Conservation (phyloP, 495 filamentous ascomycete species). For the Annulohypoxylon stygium region DNA sequence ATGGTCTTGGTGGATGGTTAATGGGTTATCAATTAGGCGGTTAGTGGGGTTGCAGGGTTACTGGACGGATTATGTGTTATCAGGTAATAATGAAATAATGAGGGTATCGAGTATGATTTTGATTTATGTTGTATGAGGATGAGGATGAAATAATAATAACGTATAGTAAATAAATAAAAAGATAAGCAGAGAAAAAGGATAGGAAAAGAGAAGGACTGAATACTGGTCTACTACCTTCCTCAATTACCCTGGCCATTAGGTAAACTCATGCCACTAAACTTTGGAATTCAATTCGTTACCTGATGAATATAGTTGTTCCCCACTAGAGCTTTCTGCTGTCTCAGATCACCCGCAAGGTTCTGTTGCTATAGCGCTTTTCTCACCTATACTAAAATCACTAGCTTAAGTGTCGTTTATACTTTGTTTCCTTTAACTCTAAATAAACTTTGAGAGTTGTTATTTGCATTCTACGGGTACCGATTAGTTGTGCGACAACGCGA, state of each 20-base stretch:
- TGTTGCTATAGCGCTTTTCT: background rate
- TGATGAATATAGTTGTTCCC: slow-evolving; percentile 3
- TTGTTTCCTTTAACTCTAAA: background rate
- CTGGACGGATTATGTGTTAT: background rate
- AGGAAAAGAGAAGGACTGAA: background rate
- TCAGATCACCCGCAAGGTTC: background rate
- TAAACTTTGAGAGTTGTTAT: background rate
- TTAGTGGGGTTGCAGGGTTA: slow-evolving; percentile 20
- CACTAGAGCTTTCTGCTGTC: slow-evolving; percentile 9
- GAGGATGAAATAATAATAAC: background rate
- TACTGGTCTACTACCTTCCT: background rate
- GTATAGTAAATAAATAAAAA: background rate
- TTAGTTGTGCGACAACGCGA: background rate
- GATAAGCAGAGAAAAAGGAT: background rate
- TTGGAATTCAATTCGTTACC: slow-evolving; percentile 13
- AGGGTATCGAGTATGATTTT: slow-evolving; percentile 14
- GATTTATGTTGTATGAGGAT: background rate
- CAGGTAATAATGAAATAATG: slow-evolving; percentile 13
- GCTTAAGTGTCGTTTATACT: background rate
- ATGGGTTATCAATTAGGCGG: slow-evolving; percentile 18
- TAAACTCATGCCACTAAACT: slow-evolving; percentile 8
- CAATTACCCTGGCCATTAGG: background rate
- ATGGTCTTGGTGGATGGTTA: slow-evolving; percentile 15
- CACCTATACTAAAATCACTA: background rate
- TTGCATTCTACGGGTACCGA: background rate